phyloP scores from a whole-genome alignment of 768 basidiomycete genomes.

The Naganishia kalamii region DNA sequence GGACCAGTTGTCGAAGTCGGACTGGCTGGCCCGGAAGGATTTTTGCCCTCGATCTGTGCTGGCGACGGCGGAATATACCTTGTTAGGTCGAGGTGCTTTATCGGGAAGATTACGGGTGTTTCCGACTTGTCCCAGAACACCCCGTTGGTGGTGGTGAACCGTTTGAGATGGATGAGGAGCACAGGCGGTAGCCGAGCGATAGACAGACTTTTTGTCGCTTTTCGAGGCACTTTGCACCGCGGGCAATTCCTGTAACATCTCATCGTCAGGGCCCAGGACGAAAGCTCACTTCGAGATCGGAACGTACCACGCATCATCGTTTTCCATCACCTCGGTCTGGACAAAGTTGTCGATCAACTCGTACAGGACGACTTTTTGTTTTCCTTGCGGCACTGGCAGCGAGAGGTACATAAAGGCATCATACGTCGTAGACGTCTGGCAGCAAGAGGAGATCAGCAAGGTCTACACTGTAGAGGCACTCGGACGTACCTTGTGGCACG shows the following conservation, averaged over 20 bases:
- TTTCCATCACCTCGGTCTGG: conserved; percentile 80
- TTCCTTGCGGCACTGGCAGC: conserved; percentile 69
- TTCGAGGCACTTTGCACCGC: conserved; percentile 78
- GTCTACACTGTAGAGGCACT: neutral
- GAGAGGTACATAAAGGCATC: conserved; percentile 94
- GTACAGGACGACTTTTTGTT: conserved; percentile 58
- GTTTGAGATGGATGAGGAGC: conserved; percentile 82
- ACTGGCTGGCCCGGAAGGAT: conserved; percentile 53
- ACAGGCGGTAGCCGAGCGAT: conserved; percentile 89
- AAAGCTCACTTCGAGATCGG: neutral
- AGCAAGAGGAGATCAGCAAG: conserved; percentile 43
- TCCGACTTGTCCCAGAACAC: conserved; percentile 95
- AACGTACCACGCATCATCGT: conserved; percentile 83
- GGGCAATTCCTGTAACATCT: conserved; percentile 75
- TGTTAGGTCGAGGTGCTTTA: conserved; percentile 58
- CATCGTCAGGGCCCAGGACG: neutral
- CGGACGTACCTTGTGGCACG: conserved; percentile 68
- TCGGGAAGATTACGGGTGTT: conserved; percentile 85
- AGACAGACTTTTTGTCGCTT: conserved; percentile 77
- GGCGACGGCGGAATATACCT: conserved; percentile 73
- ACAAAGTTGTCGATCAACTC: conserved; percentile 86
- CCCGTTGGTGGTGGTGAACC: conserved; percentile 68
- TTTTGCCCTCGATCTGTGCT: conserved; percentile 47
- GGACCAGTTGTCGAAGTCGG: conserved; percentile 77
- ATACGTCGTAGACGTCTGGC: conserved; percentile 90